Evolutionary conservation across 352 stramenopile genomes (phyloP).

Genomic region (Phytophthora melonis): DNA sequence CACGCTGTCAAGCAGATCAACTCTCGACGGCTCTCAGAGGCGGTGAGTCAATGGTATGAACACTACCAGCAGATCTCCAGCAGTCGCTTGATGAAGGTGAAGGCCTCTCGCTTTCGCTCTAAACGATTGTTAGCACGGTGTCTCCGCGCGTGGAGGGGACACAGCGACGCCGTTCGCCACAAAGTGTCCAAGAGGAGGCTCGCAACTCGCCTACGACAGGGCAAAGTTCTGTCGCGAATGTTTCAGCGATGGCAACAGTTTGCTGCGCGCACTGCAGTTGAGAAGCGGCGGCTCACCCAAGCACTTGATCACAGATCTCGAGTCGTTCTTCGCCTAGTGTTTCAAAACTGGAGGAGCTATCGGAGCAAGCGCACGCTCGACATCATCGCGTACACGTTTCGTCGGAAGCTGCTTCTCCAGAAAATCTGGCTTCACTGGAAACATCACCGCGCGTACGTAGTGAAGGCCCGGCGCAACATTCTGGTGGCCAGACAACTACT

Average conservation of each 20-base stretch:
- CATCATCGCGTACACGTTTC: conserved; percentile 24
- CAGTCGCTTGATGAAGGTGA: conserved; percentile 2
- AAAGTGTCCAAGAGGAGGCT: conserved; percentile 20
- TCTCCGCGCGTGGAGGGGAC: conserved; percentile 21
- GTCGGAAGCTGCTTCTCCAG: conserved; percentile 15
- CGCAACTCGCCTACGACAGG: conserved; percentile 6
- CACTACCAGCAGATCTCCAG: conserved; percentile 4
- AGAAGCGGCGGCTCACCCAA: neutral
- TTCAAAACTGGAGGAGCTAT: conserved; percentile 28
- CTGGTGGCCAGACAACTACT: conserved; percentile 39
- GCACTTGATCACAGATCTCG: conserved; percentile 8
- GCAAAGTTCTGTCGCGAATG: conserved; percentile 16
- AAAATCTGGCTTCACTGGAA: conserved; percentile 38
- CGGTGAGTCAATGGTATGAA: conserved; percentile 19
- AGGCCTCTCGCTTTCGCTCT: conserved; percentile 3
- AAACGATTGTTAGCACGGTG: conserved; percentile 1
- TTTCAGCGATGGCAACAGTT: conserved; percentile 26
- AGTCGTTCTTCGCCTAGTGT: conserved; percentile 12
- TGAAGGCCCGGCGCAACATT: conserved; percentile 40
- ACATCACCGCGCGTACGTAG: conserved; percentile 20
- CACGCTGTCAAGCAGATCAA: conserved; percentile 5
- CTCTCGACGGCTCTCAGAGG: conserved; percentile 18
- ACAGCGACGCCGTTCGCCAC: conserved; percentile 11
- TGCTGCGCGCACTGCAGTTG: neutral
- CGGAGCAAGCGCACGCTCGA: conserved; percentile 33